Base-by-base conservation (phyloP, 129 eudicot genomes). In the Mikania micrantha region DNA sequence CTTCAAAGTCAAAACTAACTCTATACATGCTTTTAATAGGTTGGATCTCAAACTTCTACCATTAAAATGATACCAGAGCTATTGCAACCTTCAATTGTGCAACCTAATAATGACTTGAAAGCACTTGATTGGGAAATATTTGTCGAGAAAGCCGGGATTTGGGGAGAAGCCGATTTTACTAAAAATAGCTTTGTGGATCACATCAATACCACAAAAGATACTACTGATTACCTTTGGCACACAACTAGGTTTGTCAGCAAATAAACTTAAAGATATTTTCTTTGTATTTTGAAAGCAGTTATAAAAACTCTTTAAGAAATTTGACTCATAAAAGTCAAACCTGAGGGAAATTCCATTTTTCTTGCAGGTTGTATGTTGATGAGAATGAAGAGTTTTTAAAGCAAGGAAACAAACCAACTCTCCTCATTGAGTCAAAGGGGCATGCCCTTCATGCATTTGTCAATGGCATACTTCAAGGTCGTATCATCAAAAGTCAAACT, bases 211-310 rank as follows among this genome's bases (percentile, higher is more conserved):
- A 93, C 98, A 5, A 86, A 88, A 75, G 98, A 93, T 79, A 79
- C 88, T 27, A 93, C 98, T 5, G 98, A 93, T 71, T 93, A 93
- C 85, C 98, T 93, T 69, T 93, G 98, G 98, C 80, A 82, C 58
- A 88, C 96, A 44, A 88, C 92, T 44, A 88, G 96, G 98, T 93
- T 67, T 25, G 75, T 68, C 8, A 60, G 12, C 56, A 19, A 9
- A 34, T 34, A 60, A n/a, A n/a, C n/a, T n/a, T n/a, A n/a, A 60
- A n/a, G 27, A 60, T 34, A 10, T 3, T 17, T 9, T 28, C 64
- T 44, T 4, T 9, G 19, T 32, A 74, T 38, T 22, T 31, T 19
- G 32, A 25, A 32, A 22, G 3, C 25, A 64, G 45, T 58, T 54
- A 16, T 11, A 12, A 32, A 31, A 60, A 25, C 47, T 45, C 69